Conservation (phyloP, 2,329 filamentous ascomycete genomes). For the Elsinoe ampelina region DNA sequence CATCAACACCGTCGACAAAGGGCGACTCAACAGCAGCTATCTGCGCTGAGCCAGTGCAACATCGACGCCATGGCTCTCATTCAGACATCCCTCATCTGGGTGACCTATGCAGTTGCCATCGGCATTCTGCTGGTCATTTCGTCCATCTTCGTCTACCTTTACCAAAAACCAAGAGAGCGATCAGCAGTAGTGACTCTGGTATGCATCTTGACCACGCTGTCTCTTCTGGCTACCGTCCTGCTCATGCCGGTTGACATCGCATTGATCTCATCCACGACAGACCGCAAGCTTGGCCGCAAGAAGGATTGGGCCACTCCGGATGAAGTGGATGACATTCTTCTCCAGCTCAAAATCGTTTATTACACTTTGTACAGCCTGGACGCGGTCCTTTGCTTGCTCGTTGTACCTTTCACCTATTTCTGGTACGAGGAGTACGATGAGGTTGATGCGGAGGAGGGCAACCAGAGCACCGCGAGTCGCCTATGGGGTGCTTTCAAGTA, state of each 20-base stretch:
- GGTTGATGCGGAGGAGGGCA: conserved; percentile 70
- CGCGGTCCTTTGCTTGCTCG: conserved; percentile 74
- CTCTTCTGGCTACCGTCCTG: conserved; percentile 82
- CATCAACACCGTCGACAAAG: neutral
- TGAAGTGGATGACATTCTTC: conserved; percentile 65
- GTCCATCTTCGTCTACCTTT: conserved; percentile 78
- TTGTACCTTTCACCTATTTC: conserved; percentile 95
- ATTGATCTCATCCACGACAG: conserved; percentile 79
- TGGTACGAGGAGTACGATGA: conserved; percentile 98
- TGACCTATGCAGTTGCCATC: conserved; percentile 78
- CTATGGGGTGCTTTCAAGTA: conserved; percentile 85
- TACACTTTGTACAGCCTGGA: conserved; percentile 89
- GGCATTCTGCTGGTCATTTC: conserved; percentile 66
- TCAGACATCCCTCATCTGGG: conserved; percentile 88
- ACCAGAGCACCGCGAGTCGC: conserved; percentile 59
- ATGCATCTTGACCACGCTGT: conserved; percentile 76
- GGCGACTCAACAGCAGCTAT: neutral
- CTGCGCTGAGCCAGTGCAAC: neutral
- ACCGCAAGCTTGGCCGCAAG: conserved; percentile 65
- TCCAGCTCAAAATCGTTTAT: conserved; percentile 79
- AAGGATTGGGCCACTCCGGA: conserved; percentile 91
- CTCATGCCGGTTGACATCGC: conserved; percentile 93
- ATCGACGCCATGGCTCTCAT: conserved; percentile 53
- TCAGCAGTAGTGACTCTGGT: conserved; percentile 73
- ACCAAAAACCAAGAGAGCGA: conserved; percentile 81